Base-by-base conservation (phyloP, 768 basidiomycete species). In the Tylopilus sp. region DNA sequence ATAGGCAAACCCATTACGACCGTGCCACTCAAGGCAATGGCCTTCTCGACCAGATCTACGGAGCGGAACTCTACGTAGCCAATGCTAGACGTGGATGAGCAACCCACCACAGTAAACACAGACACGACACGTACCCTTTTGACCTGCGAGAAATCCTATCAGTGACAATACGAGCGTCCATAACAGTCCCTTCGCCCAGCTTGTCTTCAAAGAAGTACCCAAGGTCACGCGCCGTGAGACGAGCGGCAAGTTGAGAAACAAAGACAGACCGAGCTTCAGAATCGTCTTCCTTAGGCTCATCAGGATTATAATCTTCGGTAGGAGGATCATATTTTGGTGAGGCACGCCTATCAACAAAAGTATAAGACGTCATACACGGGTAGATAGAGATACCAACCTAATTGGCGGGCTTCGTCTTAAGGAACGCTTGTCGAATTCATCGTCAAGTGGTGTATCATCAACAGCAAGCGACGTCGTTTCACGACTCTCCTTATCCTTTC, bases 121-220 rank as follows among this genome's bases (percentile, higher is more conserved):
- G 45, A 20, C 31, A 46, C 1, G 15, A 36, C 25, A 53, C 82
- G 65, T 58, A 98, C 95, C 97, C 97, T 73, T 99, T 99, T n/a
- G 94, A 97, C 49, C 97, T 84, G 63, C 94, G 84, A 21, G 95
- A 95, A 49, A 97, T 74, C 61, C 95, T 79, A 64, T 99, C 97
- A 1, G 94, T 95, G 30, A 99, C 97, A 64, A 99, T 94, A 52
- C 94, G 78, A 23, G 95, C 90, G 64, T 99, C 97, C 77, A 95
- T 86, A 7, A 99, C 97, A 18, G 89, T 83, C 33, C 87, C 86
- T 73, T 93, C 90, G 20, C 95, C 95, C 40, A 98, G 78, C 68
- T 95, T 91, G 67, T 95, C 90, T 76, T 98, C 95, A 66, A 99
- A 98, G 77, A 99, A 99, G 73, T 94, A 91, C 58, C 95, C 95